phyloP scores from a whole-genome alignment of 225 moss, liverwort and hornwort genomes.

The Straminergon stramineum region DNA sequence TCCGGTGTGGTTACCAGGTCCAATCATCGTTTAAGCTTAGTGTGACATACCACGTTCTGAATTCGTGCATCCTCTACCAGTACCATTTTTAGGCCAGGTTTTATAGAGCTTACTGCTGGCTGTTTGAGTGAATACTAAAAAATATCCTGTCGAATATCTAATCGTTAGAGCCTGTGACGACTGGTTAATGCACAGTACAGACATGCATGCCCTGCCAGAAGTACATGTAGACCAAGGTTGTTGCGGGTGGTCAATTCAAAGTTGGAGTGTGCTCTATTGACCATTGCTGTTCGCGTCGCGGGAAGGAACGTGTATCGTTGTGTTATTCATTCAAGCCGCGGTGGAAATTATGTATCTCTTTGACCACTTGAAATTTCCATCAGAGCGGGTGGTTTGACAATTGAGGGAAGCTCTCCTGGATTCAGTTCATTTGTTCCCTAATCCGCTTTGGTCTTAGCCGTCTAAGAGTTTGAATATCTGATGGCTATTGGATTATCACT shows the following conservation, averaged over 20 bases:
- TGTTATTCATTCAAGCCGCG: neutral
- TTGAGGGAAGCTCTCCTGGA: neutral
- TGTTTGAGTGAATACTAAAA: neutral
- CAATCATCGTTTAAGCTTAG: neutral
- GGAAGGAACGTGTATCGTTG: neutral
- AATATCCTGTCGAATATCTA: neutral
- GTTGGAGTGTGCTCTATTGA: neutral
- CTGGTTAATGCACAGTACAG: neutral
- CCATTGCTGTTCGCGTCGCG: neutral
- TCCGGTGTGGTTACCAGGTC: neutral
- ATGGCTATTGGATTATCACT: neutral
- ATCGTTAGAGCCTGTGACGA: neutral
- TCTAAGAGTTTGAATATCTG: neutral
- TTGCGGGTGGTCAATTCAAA: neutral
- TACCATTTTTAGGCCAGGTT: neutral
- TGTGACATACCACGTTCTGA: neutral
- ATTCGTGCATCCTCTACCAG: neutral
- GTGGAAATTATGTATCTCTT: neutral
- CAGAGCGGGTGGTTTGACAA: neutral
- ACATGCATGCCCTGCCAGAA: neutral
- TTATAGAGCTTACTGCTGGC: neutral
- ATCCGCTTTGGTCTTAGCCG: neutral
- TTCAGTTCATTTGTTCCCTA: neutral
- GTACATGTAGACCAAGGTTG: neutral
- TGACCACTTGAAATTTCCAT: neutral